A percentile compares a stretch with the other conserved stretches of the same genome.
Evolutionary conservation across 2,329 filamentous ascomycete genomes (phyloP).

Genomic region (Stenocarpella maydis): DNA sequence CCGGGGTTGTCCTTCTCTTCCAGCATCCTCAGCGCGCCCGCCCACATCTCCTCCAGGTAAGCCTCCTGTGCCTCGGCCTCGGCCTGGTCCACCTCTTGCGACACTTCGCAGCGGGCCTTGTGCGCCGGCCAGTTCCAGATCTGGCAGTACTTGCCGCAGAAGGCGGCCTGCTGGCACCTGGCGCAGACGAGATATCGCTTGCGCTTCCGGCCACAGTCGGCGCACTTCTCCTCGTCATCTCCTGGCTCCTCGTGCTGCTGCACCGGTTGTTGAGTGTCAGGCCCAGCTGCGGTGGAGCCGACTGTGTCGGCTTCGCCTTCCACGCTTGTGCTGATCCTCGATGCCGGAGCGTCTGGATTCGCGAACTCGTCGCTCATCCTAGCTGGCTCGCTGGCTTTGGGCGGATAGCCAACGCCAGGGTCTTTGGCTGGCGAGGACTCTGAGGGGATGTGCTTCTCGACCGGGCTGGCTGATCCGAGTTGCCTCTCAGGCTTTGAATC

Average conservation of each 20-base stretch:
- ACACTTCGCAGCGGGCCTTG: neutral
- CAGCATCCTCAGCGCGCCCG: conserved; percentile 6
- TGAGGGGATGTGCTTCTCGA: neutral
- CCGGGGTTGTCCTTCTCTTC: neutral
- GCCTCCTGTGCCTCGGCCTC: neutral
- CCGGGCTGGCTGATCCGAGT: neutral
- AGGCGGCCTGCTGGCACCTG: conserved; percentile 9
- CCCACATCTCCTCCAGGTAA: conserved; percentile 10
- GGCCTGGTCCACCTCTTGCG: neutral
- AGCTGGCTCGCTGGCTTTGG: neutral
- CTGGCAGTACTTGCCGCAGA: conserved; percentile 33
- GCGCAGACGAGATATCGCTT: conserved; percentile 15
- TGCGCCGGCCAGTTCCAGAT: conserved; percentile 24
- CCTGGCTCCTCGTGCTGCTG: neutral
- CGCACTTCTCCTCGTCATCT: neutral
- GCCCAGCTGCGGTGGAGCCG: neutral
- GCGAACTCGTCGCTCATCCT: neutral
- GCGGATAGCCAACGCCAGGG: neutral
- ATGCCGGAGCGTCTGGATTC: neutral
- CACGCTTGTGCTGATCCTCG: neutral
- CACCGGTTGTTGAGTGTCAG: neutral
- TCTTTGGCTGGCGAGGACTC: neutral
- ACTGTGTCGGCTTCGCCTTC: neutral
- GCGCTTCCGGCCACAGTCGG: conserved; percentile 6
- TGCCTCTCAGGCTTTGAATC: neutral